Conservation (phyloP, 495 filamentous ascomycete genomes). For the Hyaloscypha bicolor region DNA sequence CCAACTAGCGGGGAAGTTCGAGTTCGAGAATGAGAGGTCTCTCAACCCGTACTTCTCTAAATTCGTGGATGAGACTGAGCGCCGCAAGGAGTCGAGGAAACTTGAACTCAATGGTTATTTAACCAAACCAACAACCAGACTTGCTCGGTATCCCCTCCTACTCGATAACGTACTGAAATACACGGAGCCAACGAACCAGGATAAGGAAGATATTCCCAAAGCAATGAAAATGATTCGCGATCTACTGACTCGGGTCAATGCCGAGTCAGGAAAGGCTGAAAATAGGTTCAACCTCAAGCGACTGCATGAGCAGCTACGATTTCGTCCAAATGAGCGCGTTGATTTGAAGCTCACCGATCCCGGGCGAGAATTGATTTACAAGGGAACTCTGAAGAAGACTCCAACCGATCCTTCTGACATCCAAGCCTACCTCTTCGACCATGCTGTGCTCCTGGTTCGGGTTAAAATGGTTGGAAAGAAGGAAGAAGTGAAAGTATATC, state of each 20-base stretch:
- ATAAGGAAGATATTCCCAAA: constrained; percentile 88
- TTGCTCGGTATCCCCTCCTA: constrained; percentile 92
- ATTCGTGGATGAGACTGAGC: constrained; percentile 96
- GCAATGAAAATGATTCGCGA: constrained; percentile 84
- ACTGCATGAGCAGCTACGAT: constrained; percentile 86
- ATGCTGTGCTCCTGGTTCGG: constrained; percentile 86
- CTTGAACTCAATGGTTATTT: constrained; percentile 97
- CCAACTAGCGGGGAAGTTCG: constrained; percentile 94
- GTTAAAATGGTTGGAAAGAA: constrained; percentile 89
- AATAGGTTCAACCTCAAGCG: constrained; percentile 96
- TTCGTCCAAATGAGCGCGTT: constrained; percentile 81
- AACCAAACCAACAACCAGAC: constrained; percentile 94
- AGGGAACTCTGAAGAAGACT: constrained; percentile 89
- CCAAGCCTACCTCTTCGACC: constrained; percentile 92
- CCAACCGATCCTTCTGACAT: constrained; percentile 88
- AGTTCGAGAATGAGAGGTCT: constrained; percentile 94
- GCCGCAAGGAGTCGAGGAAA: constrained; percentile 94
- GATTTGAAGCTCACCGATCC: constrained; percentile 96
- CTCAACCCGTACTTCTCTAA: constrained; percentile 82
- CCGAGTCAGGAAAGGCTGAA: constrained; percentile 94
- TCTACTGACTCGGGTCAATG: constrained; percentile 84
- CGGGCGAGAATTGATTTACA: constrained; percentile 87
- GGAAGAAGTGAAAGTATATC: constrained; percentile 92
- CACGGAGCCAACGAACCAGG: constrained; percentile 82
- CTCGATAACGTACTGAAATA: constrained; percentile 91